Evolutionary conservation across 495 filamentous ascomycete species (phyloP), one percentile per base, ranked within the genome.

Genomic region (Penicillium ucsense): DNA sequence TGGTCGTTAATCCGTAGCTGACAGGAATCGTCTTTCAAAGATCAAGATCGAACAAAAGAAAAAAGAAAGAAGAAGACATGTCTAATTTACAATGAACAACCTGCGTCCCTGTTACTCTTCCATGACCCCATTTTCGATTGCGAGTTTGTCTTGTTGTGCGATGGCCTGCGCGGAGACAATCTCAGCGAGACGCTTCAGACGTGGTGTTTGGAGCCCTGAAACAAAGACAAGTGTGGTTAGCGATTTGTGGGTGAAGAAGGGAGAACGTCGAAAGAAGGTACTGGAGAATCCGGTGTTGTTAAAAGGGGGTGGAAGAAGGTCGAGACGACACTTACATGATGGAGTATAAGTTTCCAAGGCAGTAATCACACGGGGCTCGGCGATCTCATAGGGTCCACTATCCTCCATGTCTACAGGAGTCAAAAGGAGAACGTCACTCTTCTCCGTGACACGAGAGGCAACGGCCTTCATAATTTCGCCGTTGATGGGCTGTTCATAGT

Each of bases 381-480:
- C 91, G 60, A 99, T 97, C 67, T 97, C 94, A 61, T 97, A 99
- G 35, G 92, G 94, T n/a, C 94, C 94, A 55, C 89, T 95, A 66
- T 99, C 94, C 48, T 99, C 94, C 92, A 97, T 95, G 63, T 99
- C 94, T 43, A 99, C 88, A 33, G 94, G 88, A 33, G 85, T 81
- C 43, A 99, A 74, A 33, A 97, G 79, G 36, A 99, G 80, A 11
- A 96, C 89, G 56, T 97, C 91, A 59, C 87, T 91, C 83, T 99
- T 97, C 72, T 99, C 94, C 2, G 90, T 97, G 37, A 99, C 94
- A 41, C 90, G 79, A 31, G 88, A 95, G 6, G 94, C 94, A 35
- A 99, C 94, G 10, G 94, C 94, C 69, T 97, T 97, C 94, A 99
- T 97, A 60, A 99, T 99, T 59, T 99, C 94, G 59, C 91, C 91